phyloP scores from a whole-genome alignment of 2,329 filamentous ascomycete species.

The Penicillium verrucosum region DNA sequence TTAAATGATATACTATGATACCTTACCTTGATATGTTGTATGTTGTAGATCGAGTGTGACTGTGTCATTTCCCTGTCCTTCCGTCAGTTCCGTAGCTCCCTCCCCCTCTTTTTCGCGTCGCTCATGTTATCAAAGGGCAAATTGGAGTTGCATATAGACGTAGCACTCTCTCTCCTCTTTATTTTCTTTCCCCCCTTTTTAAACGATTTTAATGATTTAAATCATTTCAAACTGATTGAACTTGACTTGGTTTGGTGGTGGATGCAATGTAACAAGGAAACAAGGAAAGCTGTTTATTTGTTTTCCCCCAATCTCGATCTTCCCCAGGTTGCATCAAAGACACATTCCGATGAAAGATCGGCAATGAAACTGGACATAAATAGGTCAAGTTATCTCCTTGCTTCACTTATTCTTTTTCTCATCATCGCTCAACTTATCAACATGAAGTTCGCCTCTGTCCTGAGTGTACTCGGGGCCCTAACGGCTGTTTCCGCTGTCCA shows the following conservation, averaged over 20 bases:
- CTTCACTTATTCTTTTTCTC: not conserved
- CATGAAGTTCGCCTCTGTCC: slow-evolving; percentile 30
- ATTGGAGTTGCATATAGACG: slow-evolving; percentile 14
- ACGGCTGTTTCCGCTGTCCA: slow-evolving; percentile 44
- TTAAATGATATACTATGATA: not conserved
- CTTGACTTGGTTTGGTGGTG: not conserved
- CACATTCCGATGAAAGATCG: slow-evolving; percentile 16
- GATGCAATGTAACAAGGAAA: not conserved
- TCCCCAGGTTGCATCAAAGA: not conserved
- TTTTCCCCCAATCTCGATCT: not conserved
- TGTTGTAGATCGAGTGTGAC: not conserved
- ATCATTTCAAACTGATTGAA: not conserved
- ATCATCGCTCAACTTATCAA: slow-evolving; percentile 8
- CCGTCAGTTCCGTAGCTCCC: not conserved
- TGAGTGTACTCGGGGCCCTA: slow-evolving; percentile 33
- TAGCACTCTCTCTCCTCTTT: slow-evolving; percentile 7
- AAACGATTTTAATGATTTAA: not conserved
- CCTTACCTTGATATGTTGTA: no score
- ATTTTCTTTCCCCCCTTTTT: no score
- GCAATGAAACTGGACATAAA: slow-evolving; percentile 17
- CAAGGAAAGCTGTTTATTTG: not conserved
- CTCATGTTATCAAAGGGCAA: not conserved
- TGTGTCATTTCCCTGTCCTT: not conserved
- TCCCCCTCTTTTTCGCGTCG: not conserved
- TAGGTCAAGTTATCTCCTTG: slow-evolving; percentile 5